Percentiles rank a stretch among this genome's conserved stretches.
These are phyloP conservation scores for Marasmius sp. DNA, from an alignment of 1,284 basidiomycete genomes.

Conservation along the genomic window DNA sequence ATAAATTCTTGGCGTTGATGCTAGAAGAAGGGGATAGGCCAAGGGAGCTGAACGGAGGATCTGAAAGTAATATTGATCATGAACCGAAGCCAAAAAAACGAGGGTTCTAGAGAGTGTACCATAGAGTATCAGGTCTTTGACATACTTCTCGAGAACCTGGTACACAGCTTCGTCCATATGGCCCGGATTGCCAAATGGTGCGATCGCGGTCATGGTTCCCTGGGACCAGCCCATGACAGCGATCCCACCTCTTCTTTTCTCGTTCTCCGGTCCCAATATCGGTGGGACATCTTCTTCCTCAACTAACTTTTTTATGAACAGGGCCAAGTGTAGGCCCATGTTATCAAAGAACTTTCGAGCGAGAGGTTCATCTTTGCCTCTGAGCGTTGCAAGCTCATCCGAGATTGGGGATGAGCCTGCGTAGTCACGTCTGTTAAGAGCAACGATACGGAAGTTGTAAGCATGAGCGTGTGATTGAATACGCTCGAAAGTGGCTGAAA, in stretches of 20 bases:
- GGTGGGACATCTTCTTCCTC: constrained; percentile 24
- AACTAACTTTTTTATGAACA: constrained; percentile 29
- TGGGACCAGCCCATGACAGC: constrained; percentile 34
- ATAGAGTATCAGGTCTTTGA: constrained; percentile 30
- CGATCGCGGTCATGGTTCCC: constrained; percentile 24
- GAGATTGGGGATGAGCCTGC: constrained; percentile 32
- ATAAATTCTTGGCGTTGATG: background rate
- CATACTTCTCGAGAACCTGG: constrained; percentile 23
- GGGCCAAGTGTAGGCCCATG: constrained; percentile 20
- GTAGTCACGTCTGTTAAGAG: constrained; percentile 32
- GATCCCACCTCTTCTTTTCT: constrained; percentile 24
- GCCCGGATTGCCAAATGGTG: constrained; percentile 23
- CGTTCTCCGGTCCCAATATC: constrained; percentile 14
- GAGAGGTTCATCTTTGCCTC: constrained; percentile 16
- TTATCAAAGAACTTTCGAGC: constrained; percentile 23
- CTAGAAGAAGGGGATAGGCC: background rate
- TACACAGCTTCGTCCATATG: constrained; percentile 22
- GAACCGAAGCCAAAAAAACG: background rate
- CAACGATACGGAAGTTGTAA: constrained; percentile 27
- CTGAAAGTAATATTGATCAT: background rate
- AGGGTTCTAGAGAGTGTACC: constrained; percentile 16
- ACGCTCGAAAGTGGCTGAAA: constrained; percentile 26
- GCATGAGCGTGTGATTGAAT: constrained; percentile 18
- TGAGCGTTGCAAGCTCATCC: constrained; percentile 28
- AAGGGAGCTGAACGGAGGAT: background rate